phyloP scores from a whole-genome alignment of 2,329 filamentous ascomycete genomes.

The Alternaria triticimaculans region DNA sequence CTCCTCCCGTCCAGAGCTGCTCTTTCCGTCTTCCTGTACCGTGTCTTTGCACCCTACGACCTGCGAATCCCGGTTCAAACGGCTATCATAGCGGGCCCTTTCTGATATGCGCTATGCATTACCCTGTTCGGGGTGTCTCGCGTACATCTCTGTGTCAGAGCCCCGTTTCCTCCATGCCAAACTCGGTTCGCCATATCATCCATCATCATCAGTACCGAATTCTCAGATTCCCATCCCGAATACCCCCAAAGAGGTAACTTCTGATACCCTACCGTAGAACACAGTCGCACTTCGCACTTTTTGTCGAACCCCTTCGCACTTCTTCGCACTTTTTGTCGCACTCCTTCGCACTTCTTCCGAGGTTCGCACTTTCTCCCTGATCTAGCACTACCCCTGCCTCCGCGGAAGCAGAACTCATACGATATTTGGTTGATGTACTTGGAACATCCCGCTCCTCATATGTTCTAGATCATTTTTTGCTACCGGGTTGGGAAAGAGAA shows the following conservation, averaged over 20 bases:
- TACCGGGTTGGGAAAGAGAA: background rate
- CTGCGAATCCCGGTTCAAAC: background rate
- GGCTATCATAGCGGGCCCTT: background rate
- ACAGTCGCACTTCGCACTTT: background rate
- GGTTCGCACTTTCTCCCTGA: background rate
- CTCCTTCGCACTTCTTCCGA: background rate
- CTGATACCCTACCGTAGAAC: background rate
- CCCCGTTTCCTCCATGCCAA: background rate
- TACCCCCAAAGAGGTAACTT: background rate
- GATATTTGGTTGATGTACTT: background rate
- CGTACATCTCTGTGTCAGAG: background rate
- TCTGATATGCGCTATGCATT: background rate
- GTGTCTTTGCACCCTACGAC: background rate
- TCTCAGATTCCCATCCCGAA: background rate
- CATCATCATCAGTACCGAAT: background rate
- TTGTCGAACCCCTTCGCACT: background rate
- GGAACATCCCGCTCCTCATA: background rate
- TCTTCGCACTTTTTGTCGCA: background rate
- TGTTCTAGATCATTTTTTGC: background rate
- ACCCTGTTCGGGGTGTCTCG: background rate
- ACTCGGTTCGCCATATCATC: background rate
- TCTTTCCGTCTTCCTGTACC: background rate
- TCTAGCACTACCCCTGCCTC: background rate
- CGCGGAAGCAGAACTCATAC: background rate
- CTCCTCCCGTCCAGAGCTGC: background rate